Base-by-base conservation (phyloP, 176 grass and related monocot genomes). In the Eleusine indica region DNA sequence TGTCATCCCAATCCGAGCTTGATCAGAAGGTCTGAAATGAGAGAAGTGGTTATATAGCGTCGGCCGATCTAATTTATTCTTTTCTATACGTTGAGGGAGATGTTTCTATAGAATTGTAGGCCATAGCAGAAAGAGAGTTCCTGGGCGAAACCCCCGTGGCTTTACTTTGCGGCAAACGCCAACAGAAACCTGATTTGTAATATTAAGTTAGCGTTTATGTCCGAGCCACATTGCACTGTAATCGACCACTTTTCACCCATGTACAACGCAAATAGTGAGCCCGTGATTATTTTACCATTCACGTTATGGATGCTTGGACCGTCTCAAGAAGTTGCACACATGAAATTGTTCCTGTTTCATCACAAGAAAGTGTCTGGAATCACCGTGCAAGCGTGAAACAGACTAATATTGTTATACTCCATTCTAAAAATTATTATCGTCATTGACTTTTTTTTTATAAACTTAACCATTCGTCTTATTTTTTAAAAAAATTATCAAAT, bases 31-130 rank as follows among this genome's bases (percentile, higher is more conserved):
- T 64, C 61, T 64, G 61, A 64, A 30, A 14, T 14, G 61, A 64
- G 11, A 64, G 29, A 28, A 29, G 9, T 63, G n/a, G 10, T 64
- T 64, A 29, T 29, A 64, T 29, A 63, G 9, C 11, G 10, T 13
- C 4, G 2, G 61, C 14, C 10, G 7, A 64, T 30, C 61, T 64
- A 30, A 64, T 64, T 12, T 64, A 64, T 64, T 63, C 25, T 28
- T 64, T 64, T 14, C 25, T 64, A 64, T 14, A 64, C 25, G 3
- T 64, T 13, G 25, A 30, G 22, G 61, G 11, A 30, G 11, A 64
- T 29, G 61, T 61, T 71, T 72, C 25, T 73, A 82, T 82, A 82
- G 80, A 47, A 73, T 62, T 47, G 4, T 82, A 72, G 80, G 52
- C 8, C 62, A 51, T 73, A 82, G 53, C 60, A 72, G 80, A 72